Percentiles rank a stretch among this genome's conserved stretches.
Evolutionary conservation across 75 land plant species (phyloP).

Genomic region (Chamaecyparis obtusa): DNA sequence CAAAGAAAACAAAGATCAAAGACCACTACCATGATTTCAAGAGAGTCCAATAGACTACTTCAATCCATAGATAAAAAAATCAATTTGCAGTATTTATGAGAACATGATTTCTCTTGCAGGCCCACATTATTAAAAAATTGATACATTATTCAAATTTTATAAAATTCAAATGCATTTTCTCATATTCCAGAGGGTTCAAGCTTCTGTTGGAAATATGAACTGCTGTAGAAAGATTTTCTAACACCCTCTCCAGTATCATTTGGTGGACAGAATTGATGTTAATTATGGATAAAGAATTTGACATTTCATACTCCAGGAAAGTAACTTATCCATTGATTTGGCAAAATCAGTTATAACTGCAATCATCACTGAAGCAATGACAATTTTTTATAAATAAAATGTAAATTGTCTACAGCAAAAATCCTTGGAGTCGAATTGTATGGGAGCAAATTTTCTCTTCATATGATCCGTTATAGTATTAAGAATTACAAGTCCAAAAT

Average conservation of each 20-base stretch:
- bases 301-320: neutral
- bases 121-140: neutral
- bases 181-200: neutral
- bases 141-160: neutral
- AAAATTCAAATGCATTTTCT: neutral
- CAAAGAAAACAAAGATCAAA: neutral
- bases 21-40: neutral
- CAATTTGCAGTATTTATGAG: neutral
- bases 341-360: neutral
- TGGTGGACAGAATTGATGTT: neutral
- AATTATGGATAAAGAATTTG: neutral
- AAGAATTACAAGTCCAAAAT: neutral
- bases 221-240: neutral
- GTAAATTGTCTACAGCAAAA: neutral
- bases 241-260: neutral
- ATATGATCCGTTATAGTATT: neutral
- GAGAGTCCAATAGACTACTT: neutral
- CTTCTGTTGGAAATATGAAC: neutral
- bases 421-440: neutral
- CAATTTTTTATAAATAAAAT: neutral
- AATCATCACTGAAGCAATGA: neutral
- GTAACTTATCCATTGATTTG: neutral
- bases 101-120: neutral
- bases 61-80: neutral
- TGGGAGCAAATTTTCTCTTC: neutral